phyloP scores from a whole-genome alignment of 208 protist genomes.

The Leishmania gerbilli region DNA sequence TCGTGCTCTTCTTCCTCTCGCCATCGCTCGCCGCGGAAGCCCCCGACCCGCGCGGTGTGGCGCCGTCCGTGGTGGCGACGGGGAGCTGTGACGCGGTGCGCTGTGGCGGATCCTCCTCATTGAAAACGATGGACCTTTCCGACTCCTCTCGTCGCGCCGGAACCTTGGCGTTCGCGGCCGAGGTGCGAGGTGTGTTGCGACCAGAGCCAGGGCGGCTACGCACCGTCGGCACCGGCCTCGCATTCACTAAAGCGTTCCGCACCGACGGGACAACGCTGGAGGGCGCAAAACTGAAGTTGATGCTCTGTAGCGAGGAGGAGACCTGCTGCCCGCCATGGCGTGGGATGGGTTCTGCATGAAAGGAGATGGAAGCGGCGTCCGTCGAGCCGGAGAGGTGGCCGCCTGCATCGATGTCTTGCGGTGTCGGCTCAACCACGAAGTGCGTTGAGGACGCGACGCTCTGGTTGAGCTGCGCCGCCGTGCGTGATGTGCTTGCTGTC shows the following conservation, averaged over 20 bases:
- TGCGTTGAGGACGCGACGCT: slow-evolving; percentile 12
- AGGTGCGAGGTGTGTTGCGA: background rate
- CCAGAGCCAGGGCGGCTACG: background rate
- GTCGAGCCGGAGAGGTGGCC: background rate
- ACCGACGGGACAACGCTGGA: slow-evolving; percentile 3
- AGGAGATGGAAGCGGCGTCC: slow-evolving; percentile 12
- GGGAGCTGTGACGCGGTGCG: slow-evolving; percentile 6
- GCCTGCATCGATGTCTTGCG: background rate
- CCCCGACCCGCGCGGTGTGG: slow-evolving; percentile 11
- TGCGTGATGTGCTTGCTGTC: background rate
- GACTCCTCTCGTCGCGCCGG: slow-evolving; percentile 10
- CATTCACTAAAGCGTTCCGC: background rate
- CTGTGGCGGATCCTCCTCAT: background rate
- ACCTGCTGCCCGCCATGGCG: background rate
- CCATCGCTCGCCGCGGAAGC: slow-evolving; percentile 15
- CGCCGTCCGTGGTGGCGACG: slow-evolving; percentile 4
- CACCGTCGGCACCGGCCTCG: slow-evolving; percentile 4
- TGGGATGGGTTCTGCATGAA: slow-evolving; percentile 7
- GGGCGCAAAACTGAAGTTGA: slow-evolving; percentile 13
- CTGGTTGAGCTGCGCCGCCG: slow-evolving; percentile 12
- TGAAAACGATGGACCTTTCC: background rate
- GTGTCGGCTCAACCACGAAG: background rate
- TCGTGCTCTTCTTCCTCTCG: slow-evolving; percentile 11
- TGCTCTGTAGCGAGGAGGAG: slow-evolving; percentile 16
- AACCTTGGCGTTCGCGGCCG: background rate